phyloP scores from a whole-genome alignment of 2,329 filamentous ascomycete species.

The Phialophora chinensis region DNA sequence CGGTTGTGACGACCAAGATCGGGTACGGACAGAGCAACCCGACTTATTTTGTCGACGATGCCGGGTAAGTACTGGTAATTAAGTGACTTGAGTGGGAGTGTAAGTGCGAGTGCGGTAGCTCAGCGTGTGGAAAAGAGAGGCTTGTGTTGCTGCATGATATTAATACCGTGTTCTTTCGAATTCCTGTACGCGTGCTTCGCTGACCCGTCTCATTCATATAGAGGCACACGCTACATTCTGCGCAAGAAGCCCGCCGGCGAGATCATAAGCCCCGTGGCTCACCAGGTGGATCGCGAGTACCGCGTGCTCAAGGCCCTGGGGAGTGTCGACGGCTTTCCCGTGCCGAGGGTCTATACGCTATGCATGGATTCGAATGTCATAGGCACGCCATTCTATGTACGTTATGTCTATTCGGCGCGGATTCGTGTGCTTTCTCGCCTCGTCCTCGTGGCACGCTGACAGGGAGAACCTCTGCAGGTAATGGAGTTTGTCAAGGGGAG shows the following conservation, averaged over 20 bases:
- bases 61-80: slow-evolving; percentile 27
- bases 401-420: background rate
- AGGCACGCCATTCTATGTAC: slow-evolving; percentile 82
- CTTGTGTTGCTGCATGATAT: too few relatives aligned
- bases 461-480: slow-evolving; percentile 19
- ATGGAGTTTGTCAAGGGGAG: slow-evolving; percentile 87
- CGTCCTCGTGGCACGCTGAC: background rate
- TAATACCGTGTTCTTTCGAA: background rate
- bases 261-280: slow-evolving; percentile 81
- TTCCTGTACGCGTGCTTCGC: too few relatives aligned
- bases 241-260: slow-evolving; percentile 90
- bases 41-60: slow-evolving; percentile 35
- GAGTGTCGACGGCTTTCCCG: slow-evolving; percentile 70
- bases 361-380: slow-evolving; percentile 76
- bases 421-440: background rate
- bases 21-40: slow-evolving; percentile 35
- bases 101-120: background rate
- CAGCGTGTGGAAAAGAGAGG: background rate
- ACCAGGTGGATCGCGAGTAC: slow-evolving; percentile 89
- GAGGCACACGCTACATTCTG: slow-evolving; percentile 73
- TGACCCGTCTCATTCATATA: background rate
- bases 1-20: slow-evolving; percentile 33
- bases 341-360: slow-evolving; percentile 74
- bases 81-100: background rate
- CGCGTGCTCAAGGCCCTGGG: slow-evolving; percentile 77